Base-by-base conservation (phyloP, 2,329 filamentous ascomycete species). In the Calonectria montana region DNA sequence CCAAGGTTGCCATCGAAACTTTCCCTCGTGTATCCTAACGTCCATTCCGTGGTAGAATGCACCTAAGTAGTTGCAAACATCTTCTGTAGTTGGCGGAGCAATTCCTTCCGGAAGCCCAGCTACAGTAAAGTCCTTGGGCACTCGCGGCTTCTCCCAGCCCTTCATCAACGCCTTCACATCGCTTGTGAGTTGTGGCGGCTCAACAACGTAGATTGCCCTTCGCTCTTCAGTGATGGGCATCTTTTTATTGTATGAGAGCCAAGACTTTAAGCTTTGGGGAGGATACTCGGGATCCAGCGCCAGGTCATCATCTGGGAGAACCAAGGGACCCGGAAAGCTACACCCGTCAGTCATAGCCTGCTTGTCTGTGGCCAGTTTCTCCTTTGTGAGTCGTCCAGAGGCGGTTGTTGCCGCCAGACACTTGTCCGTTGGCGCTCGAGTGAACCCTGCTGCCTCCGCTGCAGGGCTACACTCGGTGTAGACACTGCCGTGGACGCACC, bases 231-330 rank as follows among this genome's bases (percentile, higher is more conserved):
- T 89, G 2, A 90, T 80, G 16, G 84, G 82, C 69, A 92, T 91
- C 7, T 90, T 84, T 7, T 83, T 74, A 8, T 83, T 82, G 29
- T 82, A 69, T 0, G 83, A 75, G 2, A 85, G 73, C 89, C 90
- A 93, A 0, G 85, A 84, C 31, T 84, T 82, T 48, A 90, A 82
- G 45, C 84, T 88, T 73, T 93, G 91, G 0, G 87, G 81, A 1
- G 86, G 83, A 45, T 84, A 85, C 6, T 86, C 82, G 1, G 88
- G 87, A 45, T 92, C 87, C 39, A 85, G 80, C 0, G 87, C 86
- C 1, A 94, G 83, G 23, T 90, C 89, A 76, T 93, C 91, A 2
- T 83, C 85, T 0, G 91, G 91, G 0, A 93, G 81, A 0, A 92
- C 83, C 7, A 93, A 78, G 0, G 91, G 90, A 0, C 84, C 89